Conservation (phyloP, 768 basidiomycete species). For the Rossbeevera mucosa region DNA sequence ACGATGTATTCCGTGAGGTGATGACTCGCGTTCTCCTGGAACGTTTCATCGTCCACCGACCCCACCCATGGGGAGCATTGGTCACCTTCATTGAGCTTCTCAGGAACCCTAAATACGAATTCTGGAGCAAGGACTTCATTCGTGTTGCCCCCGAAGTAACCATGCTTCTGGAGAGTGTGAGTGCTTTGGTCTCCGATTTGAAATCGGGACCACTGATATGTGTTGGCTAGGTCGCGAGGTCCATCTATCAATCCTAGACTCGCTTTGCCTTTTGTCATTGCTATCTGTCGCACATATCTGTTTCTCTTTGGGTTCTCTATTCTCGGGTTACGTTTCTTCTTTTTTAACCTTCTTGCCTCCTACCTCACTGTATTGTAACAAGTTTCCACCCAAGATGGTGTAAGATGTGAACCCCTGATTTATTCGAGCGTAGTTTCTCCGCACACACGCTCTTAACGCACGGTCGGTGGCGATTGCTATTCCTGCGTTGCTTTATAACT, state of each 20-base stretch:
- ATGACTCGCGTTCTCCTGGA: conserved; percentile 89
- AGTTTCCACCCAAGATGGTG: conserved; percentile 46
- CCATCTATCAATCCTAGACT: conserved; percentile 75
- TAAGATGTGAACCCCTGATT: conserved; percentile 46
- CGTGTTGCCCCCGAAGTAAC: conserved; percentile 84
- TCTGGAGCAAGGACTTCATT: conserved; percentile 86
- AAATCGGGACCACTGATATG: conserved; percentile 1
- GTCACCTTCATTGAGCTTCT: conserved; percentile 93
- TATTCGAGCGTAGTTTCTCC: conserved; percentile 23
- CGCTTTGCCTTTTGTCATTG: conserved; percentile 54
- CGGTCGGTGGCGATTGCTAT: conserved; percentile 12
- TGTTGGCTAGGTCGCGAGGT: conserved; percentile 59
- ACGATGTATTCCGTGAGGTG: conserved; percentile 74
- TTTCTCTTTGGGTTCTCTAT: conserved; percentile 56
- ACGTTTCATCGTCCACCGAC: conserved; percentile 88
- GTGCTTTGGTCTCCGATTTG: conserved; percentile 25
- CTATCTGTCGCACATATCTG: conserved; percentile 81
- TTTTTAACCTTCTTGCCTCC: conserved; percentile 14
- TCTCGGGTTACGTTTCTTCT: conserved; percentile 1
- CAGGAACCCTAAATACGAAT: conserved; percentile 84
- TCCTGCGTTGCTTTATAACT: not conserved
- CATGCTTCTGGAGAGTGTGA: conserved; percentile 76
- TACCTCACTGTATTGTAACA: conserved; percentile 85
- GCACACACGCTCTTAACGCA: conserved; percentile 13
- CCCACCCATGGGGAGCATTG: conserved; percentile 94